Conservation (phyloP, 805 yeast species). For the Candida ulmi region DNA sequence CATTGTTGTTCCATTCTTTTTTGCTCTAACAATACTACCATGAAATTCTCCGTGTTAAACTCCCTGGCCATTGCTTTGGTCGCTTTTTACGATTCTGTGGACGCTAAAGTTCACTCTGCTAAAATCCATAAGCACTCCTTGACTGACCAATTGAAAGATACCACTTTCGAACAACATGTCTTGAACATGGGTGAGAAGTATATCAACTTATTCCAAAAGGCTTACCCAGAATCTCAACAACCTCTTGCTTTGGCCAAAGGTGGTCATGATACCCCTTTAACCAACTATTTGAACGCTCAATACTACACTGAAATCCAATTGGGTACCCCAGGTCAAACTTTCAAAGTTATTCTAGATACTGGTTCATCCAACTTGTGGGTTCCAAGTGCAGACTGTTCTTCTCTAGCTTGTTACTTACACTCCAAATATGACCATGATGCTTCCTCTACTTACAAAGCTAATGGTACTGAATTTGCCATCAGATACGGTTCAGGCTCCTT, state of each 20-base stretch:
- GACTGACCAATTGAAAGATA: constrained; percentile 49
- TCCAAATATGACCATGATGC: constrained; percentile 79
- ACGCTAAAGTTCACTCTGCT: constrained; percentile 50
- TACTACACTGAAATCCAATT: constrained; percentile 86
- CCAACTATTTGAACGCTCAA: constrained; percentile 94
- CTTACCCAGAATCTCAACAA: constrained; percentile 33
- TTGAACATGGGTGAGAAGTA: constrained; percentile 59
- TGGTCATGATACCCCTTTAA: constrained; percentile 75
- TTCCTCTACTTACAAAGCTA: constrained; percentile 80
- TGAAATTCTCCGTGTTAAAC: constrained; percentile 20
- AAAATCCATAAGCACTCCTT: constrained; percentile 54
- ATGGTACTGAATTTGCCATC: constrained; percentile 82
- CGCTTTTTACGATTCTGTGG: constrained; percentile 38
- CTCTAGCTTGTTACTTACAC: constrained; percentile 94
- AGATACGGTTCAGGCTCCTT: constrained; percentile 90
- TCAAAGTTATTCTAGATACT: constrained; percentile 93
- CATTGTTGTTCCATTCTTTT: neutral
- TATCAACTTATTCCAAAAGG: constrained; percentile 40
- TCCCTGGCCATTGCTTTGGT: constrained; percentile 19
- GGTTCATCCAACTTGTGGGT: constrained; percentile 98
- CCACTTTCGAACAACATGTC: constrained; percentile 47
- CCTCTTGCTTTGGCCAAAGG: constrained; percentile 22
- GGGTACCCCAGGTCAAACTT: constrained; percentile 91
- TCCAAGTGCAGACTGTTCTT: constrained; percentile 82
- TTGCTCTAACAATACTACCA: constrained; percentile 1